These are phyloP conservation scores for Penicillium angulare DNA, from an alignment of 495 filamentous ascomycete genomes.

Conservation along the genomic window DNA sequence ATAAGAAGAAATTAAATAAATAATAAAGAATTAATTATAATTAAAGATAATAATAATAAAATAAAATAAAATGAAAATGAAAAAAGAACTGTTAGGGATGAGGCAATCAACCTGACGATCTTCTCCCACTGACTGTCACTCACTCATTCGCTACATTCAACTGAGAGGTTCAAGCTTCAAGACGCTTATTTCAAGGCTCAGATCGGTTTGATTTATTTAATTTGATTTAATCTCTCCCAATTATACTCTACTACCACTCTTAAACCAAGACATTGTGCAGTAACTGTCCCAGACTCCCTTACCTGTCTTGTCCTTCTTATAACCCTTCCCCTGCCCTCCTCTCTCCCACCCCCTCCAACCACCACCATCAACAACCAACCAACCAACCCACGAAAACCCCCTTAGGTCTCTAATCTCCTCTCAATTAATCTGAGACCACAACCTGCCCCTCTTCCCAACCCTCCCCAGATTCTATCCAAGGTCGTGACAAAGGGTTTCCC, in stretches of 20 bases:
- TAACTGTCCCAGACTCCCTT: slow-evolving; percentile 5
- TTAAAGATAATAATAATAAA: slow-evolving; percentile 7
- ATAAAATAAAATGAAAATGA: slow-evolving; percentile 13
- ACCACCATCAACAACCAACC: slow-evolving; percentile 17
- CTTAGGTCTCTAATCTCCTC: too few relatives aligned
- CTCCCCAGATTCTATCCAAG: background rate
- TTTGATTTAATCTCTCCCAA: too few relatives aligned
- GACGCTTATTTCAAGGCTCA: too few relatives aligned
- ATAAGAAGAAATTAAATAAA: too few relatives aligned
- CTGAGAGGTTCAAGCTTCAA: slow-evolving; percentile 22
- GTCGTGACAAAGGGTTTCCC: background rate
- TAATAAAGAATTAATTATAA: slow-evolving; percentile 1
- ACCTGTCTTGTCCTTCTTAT: slow-evolving; percentile 10
- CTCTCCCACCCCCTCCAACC: slow-evolving; percentile 18
- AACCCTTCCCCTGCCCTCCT: slow-evolving; percentile 16
- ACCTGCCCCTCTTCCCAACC: slow-evolving; percentile 10
- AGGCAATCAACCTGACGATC: slow-evolving; percentile 24
- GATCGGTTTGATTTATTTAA: too few relatives aligned
- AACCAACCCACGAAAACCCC: slow-evolving; percentile 2
- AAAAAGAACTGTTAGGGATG: slow-evolving; percentile 33
- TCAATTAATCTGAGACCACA: slow-evolving; percentile 36
- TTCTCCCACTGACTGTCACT: slow-evolving; percentile 26
- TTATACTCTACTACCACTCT: too few relatives aligned
- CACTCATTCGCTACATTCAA: background rate
- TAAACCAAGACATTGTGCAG: slow-evolving; percentile 16